Base-by-base conservation (phyloP, 2,329 filamentous ascomycete genomes). In the Helotiales sp. region DNA sequence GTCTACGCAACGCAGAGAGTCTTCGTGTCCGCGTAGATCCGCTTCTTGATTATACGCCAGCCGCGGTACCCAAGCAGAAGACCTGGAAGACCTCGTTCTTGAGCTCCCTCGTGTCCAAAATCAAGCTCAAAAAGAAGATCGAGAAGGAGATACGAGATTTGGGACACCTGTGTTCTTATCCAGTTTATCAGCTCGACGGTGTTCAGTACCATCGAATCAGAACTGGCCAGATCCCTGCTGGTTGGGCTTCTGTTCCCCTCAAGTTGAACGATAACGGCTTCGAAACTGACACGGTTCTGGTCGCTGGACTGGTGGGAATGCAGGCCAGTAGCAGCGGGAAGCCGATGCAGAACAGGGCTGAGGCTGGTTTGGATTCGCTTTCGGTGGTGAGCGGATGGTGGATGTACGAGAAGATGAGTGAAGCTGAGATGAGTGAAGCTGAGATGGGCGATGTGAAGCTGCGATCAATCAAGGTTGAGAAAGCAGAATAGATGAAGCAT, bases 271-370 rank as follows among this genome's bases (percentile, higher is more conserved):
- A 79, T 50, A 75, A 78, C 61, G 76, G 77, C 0, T 7, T 43
- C 13, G 55, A 55, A 6, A 73, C 70, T n/a, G 58, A 76, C 13
- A 68, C 72, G 2, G 61, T 37, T 3, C 76, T 78, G 75, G 61
- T 79, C 4, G 79, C 78, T 28, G 78, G 78, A 3, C 74, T 74
- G 6, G 64, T 79, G 3, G 78, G 75, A 0, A 75, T 75, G 45
- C 32, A 63, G 10, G 40, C 63, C n/a, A 58, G 15, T 6, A 64
- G 54, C 20, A 66, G 63, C 50, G 61, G 40, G 10, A 17, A 45
- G 40, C 17, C n/a, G 13, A 20, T 45, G 40, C 40, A 45, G n/a
- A n/a, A n/a, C 20, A 45, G 20, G 40, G 43, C 26, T 43, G 43
- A 55, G 26, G 30, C 63, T 22, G 68, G 62, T 0, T 11, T 72